Evolutionary conservation across 257 asterid species (phyloP), one percentile per base, ranked within the genome.

Genomic region (Mitragyna speciosa): DNA sequence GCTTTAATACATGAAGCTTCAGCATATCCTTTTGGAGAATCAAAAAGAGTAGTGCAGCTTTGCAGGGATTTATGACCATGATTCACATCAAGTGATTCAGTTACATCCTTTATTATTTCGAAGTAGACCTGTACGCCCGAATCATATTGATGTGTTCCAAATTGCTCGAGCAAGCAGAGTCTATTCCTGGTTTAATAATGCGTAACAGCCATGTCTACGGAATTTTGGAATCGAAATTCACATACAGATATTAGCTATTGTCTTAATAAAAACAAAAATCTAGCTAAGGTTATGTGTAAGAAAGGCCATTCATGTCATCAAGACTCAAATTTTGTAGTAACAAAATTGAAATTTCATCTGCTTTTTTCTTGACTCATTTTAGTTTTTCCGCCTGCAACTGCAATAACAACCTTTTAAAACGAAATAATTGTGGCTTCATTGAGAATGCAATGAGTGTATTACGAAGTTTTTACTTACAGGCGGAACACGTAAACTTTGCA

Each of bases 381-480:
- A 1, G 6, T 5, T 14, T 30, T 31, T 65, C 14, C 41, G 2
- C 1, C 33, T 61, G 16, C n/a, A 24, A 59, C 17, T 61, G 33
- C n/a, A 24, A 59, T 26, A 5, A 64, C 24, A 24, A 24, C 31
- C 31, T 61, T 63, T 17, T n/a, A 63, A 9, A 26, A 26, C 12
- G 72, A 22, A 33, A 8, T 39, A 19, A 36, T 31, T 36, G 12
- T 70, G 5, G 16, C 75, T 70, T 41, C 6, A 43, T 43, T 7
- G 7, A 73, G 47, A 73, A 51, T 20, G 77, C 51, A 54, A 54
- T 52, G 24, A 73, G 67, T 30, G 7, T 52, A 52, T 30, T 12
- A 7, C 28, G 80, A 64, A 76, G 73, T 0, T 6, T 54, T 12
- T 45, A 63, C 84, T 9, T 80, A 77, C 82, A 76, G 41, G n/a